A percentile compares a stretch with the other conserved stretches of the same genome.
These are phyloP conservation scores for Amanita polypyramis DNA, from an alignment of 768 basidiomycete species.

Conservation along the genomic window DNA sequence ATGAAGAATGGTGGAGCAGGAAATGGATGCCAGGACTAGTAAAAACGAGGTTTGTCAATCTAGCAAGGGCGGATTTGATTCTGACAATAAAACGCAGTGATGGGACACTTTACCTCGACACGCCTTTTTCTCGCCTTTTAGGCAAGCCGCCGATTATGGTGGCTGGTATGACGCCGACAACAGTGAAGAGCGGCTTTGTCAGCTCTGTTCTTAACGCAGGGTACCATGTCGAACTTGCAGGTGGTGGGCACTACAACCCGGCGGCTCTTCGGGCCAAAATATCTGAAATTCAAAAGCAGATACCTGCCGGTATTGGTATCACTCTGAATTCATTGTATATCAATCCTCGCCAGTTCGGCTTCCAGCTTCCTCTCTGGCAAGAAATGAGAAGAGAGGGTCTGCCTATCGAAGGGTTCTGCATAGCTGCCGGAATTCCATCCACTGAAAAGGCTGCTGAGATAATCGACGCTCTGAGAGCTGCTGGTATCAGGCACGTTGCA, in stretches of 20 bases:
- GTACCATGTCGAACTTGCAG: slow-evolving; percentile 94
- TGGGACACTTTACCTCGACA: slow-evolving; percentile 87
- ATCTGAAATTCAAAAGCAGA: slow-evolving; percentile 78
- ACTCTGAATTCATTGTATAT: slow-evolving; percentile 96
- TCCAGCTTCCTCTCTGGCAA: slow-evolving; percentile 98
- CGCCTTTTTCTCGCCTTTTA: slow-evolving; percentile 90
- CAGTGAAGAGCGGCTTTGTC: slow-evolving; percentile 93
- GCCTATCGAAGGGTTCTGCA: slow-evolving; percentile 97
- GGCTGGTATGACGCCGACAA: slow-evolving; percentile 97
- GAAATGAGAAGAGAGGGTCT: slow-evolving; percentile 93
- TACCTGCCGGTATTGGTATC: slow-evolving; percentile 83
- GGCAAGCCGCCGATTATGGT: slow-evolving; percentile 99
- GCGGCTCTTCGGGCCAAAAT: slow-evolving; percentile 84
- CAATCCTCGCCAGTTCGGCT: slow-evolving; percentile 93
- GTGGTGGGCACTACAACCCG: slow-evolving; percentile 94
- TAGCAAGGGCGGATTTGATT: slow-evolving; percentile 1
- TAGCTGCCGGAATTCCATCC: slow-evolving; percentile 93
- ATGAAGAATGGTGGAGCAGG: slow-evolving; percentile 88
- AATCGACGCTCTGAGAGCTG: slow-evolving; percentile 67
- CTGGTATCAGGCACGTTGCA: slow-evolving; percentile 91
- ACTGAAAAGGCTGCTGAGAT: slow-evolving; percentile 98
- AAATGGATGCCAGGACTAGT: slow-evolving; percentile 79
- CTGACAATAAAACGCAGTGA: slow-evolving; percentile 41
- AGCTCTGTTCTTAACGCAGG: slow-evolving; percentile 88
- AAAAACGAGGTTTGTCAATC: slow-evolving; percentile 65